Conservation (phyloP, 2,329 filamentous ascomycete species). For the Chrysoporthe austroafricana region DNA sequence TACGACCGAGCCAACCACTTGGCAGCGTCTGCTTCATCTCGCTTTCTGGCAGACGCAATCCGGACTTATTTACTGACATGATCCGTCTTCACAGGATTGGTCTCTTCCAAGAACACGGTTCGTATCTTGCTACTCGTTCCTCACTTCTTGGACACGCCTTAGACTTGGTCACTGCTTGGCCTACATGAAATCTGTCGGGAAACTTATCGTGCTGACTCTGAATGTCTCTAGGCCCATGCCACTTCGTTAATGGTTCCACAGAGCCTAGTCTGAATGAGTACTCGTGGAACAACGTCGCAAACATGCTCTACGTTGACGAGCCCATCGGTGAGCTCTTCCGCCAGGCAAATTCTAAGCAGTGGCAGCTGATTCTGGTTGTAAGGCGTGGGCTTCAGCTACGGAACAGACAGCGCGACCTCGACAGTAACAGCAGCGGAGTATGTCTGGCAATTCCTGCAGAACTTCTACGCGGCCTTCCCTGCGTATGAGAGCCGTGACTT, state of each 20-base stretch:
- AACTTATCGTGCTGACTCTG: background rate
- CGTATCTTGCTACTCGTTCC: background rate
- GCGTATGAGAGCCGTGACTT: constrained; percentile 63
- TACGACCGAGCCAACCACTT: too few species aligned
- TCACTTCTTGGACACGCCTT: background rate
- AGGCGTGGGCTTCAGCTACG: constrained; percentile 44
- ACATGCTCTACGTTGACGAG: constrained; percentile 47
- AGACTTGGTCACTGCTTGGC: background rate
- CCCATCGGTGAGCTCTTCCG: constrained; percentile 30
- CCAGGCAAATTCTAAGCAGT: accelerated
- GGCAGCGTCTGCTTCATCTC: background rate
- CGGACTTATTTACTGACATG: background rate
- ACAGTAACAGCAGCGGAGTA: constrained; percentile 51
- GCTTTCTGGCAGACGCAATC: background rate
- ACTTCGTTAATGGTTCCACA: constrained; percentile 42
- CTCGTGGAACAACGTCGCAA: constrained; percentile 47
- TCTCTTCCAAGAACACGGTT: constrained; percentile 46
- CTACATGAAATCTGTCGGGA: background rate
- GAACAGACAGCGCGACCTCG: constrained; percentile 40
- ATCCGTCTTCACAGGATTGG: constrained; percentile 33
- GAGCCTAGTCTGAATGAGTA: constrained; percentile 48
- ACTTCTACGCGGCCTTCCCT: constrained; percentile 67
- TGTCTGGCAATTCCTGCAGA: constrained; percentile 62
- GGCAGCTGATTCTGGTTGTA: background rate
- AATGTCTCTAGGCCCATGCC: constrained; percentile 41